Evolutionary conservation across 2,329 filamentous ascomycete genomes (phyloP).

Genomic region (Fusarium xyrophilum): DNA sequence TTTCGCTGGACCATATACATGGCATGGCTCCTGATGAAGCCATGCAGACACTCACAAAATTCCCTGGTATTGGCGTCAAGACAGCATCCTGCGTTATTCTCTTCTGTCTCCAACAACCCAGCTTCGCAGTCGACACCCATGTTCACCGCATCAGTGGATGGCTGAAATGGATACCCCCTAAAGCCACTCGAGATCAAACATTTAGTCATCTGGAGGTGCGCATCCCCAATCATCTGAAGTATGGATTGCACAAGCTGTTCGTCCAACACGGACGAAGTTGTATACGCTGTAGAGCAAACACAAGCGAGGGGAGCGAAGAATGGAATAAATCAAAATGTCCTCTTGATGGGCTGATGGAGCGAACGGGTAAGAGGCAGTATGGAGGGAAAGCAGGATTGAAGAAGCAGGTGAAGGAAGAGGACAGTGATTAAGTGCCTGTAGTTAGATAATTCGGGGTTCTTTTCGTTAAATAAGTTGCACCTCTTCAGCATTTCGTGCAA

Average conservation of each 20-base stretch:
- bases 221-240: slow-evolving; percentile 39
- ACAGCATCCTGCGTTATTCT: slow-evolving; percentile 42
- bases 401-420: slow-evolving; percentile 30
- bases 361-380: slow-evolving; percentile 36
- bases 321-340: slow-evolving; percentile 37
- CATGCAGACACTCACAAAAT: slow-evolving; percentile 40
- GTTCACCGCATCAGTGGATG: slow-evolving; percentile 40
- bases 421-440: slow-evolving; percentile 16
- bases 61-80: slow-evolving; percentile 41
- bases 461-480: background rate
- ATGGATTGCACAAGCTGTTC: slow-evolving; percentile 41
- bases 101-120: slow-evolving; percentile 40
- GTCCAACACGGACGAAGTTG: slow-evolving; percentile 39
- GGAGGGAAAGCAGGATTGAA: slow-evolving; percentile 25
- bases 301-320: slow-evolving; percentile 40
- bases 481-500: background rate
- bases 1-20: slow-evolving; percentile 40
- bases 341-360: slow-evolving; percentile 36
- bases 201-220: slow-evolving; percentile 41
- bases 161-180: slow-evolving; percentile 40
- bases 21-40: slow-evolving; percentile 41
- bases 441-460: background rate
- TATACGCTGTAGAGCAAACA: slow-evolving; percentile 39
- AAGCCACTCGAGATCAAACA: slow-evolving; percentile 39
- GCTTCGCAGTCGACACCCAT: slow-evolving; percentile 42